Conservation (phyloP, 495 filamentous ascomycete species). For the Penicillium pulvis region DNA sequence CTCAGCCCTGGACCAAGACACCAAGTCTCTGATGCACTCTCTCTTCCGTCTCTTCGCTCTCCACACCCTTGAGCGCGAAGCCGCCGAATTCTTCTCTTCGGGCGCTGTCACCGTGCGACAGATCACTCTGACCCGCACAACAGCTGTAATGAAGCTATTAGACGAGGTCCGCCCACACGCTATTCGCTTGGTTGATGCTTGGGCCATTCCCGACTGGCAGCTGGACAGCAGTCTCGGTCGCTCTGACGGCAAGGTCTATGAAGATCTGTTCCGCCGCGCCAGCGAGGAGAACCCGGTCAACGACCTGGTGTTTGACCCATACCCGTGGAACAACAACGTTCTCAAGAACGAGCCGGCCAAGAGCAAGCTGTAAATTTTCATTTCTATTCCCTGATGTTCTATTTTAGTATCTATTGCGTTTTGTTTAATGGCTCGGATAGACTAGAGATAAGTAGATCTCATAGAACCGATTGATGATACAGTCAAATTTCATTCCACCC, state of each 20-base stretch:
- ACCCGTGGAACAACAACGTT: slow-evolving; percentile 60
- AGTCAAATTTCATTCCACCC: neutral
- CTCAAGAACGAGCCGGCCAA: slow-evolving; percentile 52
- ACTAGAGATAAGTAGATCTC: slow-evolving; percentile 2
- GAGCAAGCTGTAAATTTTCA: slow-evolving; percentile 41
- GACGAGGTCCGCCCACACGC: slow-evolving; percentile 70
- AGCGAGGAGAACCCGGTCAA: slow-evolving; percentile 70
- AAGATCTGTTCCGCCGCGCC: slow-evolving; percentile 67
- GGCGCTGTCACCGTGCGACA: slow-evolving; percentile 64
- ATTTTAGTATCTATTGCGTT: neutral
- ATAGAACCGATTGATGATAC: slow-evolving; percentile 2
- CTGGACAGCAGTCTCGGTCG: slow-evolving; percentile 65
- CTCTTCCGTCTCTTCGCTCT: slow-evolving; percentile 68
- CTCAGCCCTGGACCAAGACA: slow-evolving; percentile 52
- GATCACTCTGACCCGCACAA: slow-evolving; percentile 61
- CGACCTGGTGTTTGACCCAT: slow-evolving; percentile 65
- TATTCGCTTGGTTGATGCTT: slow-evolving; percentile 64
- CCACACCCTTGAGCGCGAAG: slow-evolving; percentile 65
- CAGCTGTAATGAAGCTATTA: slow-evolving; percentile 62
- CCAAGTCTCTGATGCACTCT: slow-evolving; percentile 54
- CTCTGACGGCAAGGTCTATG: slow-evolving; percentile 68
- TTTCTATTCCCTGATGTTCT: slow-evolving; percentile 1
- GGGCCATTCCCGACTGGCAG: slow-evolving; percentile 71
- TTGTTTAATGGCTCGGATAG: slow-evolving; percentile 3
- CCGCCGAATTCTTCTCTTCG: slow-evolving; percentile 66